These are phyloP conservation scores for Epichloe glyceriae DNA, from an alignment of 2,329 filamentous ascomycete genomes.

Conservation along the genomic window DNA sequence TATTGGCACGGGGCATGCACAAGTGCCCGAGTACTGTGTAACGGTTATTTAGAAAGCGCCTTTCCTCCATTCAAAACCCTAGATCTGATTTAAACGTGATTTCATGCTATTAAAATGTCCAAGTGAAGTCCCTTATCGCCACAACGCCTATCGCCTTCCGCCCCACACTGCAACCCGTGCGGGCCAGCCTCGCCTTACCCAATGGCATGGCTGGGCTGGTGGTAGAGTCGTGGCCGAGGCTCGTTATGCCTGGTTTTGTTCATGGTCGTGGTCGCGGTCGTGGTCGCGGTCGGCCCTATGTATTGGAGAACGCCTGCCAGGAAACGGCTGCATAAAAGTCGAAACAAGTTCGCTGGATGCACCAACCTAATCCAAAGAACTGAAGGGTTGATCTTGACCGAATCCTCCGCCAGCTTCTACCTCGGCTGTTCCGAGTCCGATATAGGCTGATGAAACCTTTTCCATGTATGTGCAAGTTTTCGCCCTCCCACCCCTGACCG, in stretches of 20 bases:
- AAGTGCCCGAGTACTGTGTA: constrained; percentile 2
- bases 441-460: not conserved
- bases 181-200: not conserved
- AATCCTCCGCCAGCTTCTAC: not conserved
- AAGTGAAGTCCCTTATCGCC: constrained; percentile 2
- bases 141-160: constrained; percentile 1
- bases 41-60: constrained; percentile 19
- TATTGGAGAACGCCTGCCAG: not conserved
- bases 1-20: constrained; percentile 1
- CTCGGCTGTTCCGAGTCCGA: not conserved
- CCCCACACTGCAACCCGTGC: not conserved
- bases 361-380: not conserved
- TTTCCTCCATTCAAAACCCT: constrained; percentile 19
- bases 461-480: not conserved
- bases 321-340: not conserved
- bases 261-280: too few species aligned
- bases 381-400: not conserved
- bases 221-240: not conserved
- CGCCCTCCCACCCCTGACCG: not conserved
- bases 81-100: constrained; percentile 18
- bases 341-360: not conserved
- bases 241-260: not conserved
- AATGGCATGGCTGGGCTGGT: not conserved
- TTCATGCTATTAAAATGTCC: constrained; percentile 4
- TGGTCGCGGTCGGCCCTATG: not conserved